Percentiles rank a stretch among this genome's conserved stretches.
phyloP scores from a whole-genome alignment of 345 rosid genomes.

The Populus davidiana region DNA sequence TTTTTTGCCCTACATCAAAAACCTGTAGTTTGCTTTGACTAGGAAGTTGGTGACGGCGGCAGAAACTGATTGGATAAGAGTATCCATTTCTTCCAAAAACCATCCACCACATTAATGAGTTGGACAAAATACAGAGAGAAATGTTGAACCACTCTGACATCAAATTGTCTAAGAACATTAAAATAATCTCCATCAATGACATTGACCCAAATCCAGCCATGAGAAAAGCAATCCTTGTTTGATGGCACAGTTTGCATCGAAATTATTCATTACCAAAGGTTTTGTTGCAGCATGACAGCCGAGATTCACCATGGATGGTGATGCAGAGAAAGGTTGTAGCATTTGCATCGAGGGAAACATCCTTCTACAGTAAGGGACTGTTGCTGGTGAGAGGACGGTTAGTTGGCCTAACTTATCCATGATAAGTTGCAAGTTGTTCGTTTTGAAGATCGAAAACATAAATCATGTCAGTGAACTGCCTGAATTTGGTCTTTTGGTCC shows the following conservation, averaged over 20 bases:
- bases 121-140: background rate
- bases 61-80: background rate
- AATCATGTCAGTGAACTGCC: background rate
- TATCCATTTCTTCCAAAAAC: background rate
- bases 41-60: background rate
- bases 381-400: background rate
- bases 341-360: background rate
- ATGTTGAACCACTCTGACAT: background rate
- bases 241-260: no score
- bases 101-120: background rate
- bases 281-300: no score
- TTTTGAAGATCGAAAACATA: background rate
- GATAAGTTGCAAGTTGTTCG: background rate
- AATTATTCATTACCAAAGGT: no score
- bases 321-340: no score
- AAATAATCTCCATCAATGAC: background rate
- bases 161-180: background rate
- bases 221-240: no score
- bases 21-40: background rate
- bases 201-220: background rate
- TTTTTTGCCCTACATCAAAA: background rate
- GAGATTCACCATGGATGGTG: no score
- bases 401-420: background rate
- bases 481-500: background rate
- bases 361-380: background rate